Conservation (phyloP, 2,329 filamentous ascomycete genomes). For the Thielaviopsis populi region DNA sequence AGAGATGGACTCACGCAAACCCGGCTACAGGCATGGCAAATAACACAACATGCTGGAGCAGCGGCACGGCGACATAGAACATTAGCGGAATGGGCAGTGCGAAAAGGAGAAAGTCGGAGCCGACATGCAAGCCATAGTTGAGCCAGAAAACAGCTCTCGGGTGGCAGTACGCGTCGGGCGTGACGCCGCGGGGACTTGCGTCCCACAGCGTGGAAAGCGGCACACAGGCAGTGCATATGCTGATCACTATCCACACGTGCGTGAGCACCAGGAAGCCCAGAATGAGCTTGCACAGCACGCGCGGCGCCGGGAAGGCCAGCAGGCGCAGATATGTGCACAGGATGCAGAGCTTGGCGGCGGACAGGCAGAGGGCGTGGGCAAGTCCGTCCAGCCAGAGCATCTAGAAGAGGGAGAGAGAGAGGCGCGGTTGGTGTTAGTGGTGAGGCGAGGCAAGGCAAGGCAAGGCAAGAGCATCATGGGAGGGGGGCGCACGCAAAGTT, state of each 20-base stretch:
- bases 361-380: conserved; percentile 18
- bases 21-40: conserved; percentile 21
- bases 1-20: conserved; percentile 18
- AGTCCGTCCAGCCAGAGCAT: conserved; percentile 16
- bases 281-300: conserved; percentile 17
- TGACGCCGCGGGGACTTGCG: not conserved
- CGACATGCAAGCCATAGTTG: conserved; percentile 22
- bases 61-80: conserved; percentile 21
- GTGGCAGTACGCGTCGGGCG: conserved; percentile 14
- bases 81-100: conserved; percentile 22
- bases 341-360: conserved; percentile 20
- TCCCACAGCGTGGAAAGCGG: conserved; percentile 18
- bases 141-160: conserved; percentile 20
- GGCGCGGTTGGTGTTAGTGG: not conserved
- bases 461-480: not conserved
- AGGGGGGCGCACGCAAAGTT: not conserved
- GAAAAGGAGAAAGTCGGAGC: conserved; percentile 22
- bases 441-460: too few species aligned
- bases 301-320: conserved; percentile 19
- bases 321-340: conserved; percentile 20
- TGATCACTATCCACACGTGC: conserved; percentile 19
- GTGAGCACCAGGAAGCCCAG: conserved; percentile 18
- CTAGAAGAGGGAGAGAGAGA: not conserved
- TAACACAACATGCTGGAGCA: conserved; percentile 20
- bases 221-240: conserved; percentile 20